Base-by-base conservation (phyloP, 805 yeast species). In the Saccharomycopsis amapae region DNA sequence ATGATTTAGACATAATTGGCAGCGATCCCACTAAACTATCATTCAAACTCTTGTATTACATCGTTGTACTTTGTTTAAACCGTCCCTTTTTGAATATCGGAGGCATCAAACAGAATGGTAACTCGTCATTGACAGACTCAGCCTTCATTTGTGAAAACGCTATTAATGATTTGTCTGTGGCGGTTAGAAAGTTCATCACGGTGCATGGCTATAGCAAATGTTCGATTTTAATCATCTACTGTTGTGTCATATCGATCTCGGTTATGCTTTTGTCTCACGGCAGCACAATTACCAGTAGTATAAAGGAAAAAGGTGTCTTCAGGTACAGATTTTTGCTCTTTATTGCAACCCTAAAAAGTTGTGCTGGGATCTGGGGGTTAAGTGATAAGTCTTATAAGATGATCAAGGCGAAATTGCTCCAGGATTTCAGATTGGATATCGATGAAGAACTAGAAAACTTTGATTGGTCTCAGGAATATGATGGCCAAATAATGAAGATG, bases 1-100 rank as follows among this genome's bases (percentile, higher is more conserved):
- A 59, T 2, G 56, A 60, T n/a, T 60, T 78, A 31, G 58, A 57
- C 35, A 58, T 58, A 40, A 61, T 67, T 15, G 73, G 76, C 10
- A 69, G 69, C 37, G 77, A 76, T 52, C 81, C 82, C 0, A 75
- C 78, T 0, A 62, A 68, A 18, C 66, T 76, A 36, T 66, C 73
- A 40, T 71, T 77, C 38, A 64, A 76, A 55, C 76, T 74, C 54
- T 76, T 75, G 54, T 79, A 78, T 57, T 79, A 78, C 55, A 70
- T 79, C 38, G 70, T 76, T 1, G 59, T 73, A 15, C 62, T 79
- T n/a, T 77, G 83, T 46, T 19, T 40, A 10, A 48, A 48, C 28
- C 18, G 44, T 25, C 44, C 40, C 7, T 40, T 45, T 41, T 26
- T 38, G 17, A 36, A 34, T 35, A 23, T 40, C 25, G 19, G 37